Evolutionary conservation across 2,329 filamentous ascomycete species (phyloP).

Genomic region (Fusarium avenaceum): DNA sequence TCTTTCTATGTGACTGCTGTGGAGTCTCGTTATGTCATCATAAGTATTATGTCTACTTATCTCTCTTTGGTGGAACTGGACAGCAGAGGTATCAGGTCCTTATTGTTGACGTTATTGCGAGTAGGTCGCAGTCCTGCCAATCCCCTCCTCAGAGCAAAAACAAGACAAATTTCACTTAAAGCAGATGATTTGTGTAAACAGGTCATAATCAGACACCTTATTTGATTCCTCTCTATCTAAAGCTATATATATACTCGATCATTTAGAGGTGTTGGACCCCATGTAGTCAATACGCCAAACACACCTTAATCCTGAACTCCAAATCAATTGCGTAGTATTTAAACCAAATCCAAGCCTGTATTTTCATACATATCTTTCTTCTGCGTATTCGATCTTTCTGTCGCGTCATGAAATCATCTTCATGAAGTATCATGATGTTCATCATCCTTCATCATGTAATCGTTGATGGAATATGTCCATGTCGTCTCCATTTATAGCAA

Average conservation of each 20-base stretch:
- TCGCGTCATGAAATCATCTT: not conserved
- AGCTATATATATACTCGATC: not conserved
- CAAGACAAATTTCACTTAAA: no score
- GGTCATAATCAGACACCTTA: not conserved
- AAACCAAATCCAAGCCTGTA: not conserved
- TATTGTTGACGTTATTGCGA: no score
- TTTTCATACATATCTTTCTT: not conserved
- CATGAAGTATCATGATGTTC: slow-evolving; percentile 6
- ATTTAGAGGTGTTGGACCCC: not conserved
- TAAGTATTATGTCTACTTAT: no score
- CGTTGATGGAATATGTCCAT: slow-evolving; percentile 17
- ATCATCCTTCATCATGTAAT: slow-evolving; percentile 19
- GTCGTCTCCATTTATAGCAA: slow-evolving; percentile 6
- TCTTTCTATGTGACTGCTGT: no score
- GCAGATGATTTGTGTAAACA: not conserved
- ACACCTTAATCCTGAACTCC: slow-evolving; percentile 2
- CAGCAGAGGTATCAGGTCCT: no score
- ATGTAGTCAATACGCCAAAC: not conserved
- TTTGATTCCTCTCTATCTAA: slow-evolving; percentile 3
- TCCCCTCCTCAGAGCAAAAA: no score
- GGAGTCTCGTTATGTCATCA: no score
- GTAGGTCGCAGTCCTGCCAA: no score
- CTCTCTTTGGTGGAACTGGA: no score
- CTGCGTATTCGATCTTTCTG: not conserved
- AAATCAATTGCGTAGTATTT: not conserved